These are phyloP conservation scores for Metschnikowia lunata DNA, from an alignment of 805 yeast genomes.

Conservation along the genomic window DNA sequence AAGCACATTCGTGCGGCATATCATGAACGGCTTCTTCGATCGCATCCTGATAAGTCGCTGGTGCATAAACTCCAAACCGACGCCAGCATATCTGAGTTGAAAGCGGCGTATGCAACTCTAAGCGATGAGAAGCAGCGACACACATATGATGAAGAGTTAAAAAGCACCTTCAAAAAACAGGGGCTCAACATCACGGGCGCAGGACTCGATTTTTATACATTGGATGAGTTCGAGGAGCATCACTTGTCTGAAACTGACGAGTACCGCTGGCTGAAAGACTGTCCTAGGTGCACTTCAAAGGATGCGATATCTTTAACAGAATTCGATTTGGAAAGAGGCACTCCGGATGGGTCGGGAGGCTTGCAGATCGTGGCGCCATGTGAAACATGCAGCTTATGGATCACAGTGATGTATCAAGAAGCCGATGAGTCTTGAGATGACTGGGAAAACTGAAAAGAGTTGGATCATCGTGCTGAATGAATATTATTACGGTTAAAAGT, in stretches of 20 bases:
- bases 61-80: not conserved
- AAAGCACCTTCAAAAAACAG: slow-evolving; percentile 26
- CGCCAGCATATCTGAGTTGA: slow-evolving; percentile 25
- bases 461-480: too few species aligned
- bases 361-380: slow-evolving; percentile 77
- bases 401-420: slow-evolving; percentile 66
- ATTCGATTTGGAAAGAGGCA: slow-evolving; percentile 51
- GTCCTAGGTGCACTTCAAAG: slow-evolving; percentile 60
- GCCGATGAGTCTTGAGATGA: slow-evolving; percentile 9
- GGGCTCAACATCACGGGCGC: slow-evolving; percentile 51
- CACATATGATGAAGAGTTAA: slow-evolving; percentile 51
- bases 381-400: slow-evolving; percentile 79
- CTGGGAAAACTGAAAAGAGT: too few species aligned
- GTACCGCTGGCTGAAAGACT: slow-evolving; percentile 42
- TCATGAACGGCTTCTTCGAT: slow-evolving; percentile 47
- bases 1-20: slow-evolving; percentile 60
- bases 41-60: slow-evolving; percentile 77
- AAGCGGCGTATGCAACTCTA: slow-evolving; percentile 61
- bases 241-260: slow-evolving; percentile 22
- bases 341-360: slow-evolving; percentile 46
- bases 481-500: too few species aligned
- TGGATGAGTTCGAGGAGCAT: slow-evolving; percentile 56
- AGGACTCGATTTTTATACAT: slow-evolving; percentile 62
- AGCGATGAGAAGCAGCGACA: slow-evolving; percentile 35
- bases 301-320: slow-evolving; percentile 61